Percentiles rank a stretch among this genome's conserved stretches.
Evolutionary conservation across 306 rosid genomes (phyloP).

Genomic region (Vachellia collinsii): DNA sequence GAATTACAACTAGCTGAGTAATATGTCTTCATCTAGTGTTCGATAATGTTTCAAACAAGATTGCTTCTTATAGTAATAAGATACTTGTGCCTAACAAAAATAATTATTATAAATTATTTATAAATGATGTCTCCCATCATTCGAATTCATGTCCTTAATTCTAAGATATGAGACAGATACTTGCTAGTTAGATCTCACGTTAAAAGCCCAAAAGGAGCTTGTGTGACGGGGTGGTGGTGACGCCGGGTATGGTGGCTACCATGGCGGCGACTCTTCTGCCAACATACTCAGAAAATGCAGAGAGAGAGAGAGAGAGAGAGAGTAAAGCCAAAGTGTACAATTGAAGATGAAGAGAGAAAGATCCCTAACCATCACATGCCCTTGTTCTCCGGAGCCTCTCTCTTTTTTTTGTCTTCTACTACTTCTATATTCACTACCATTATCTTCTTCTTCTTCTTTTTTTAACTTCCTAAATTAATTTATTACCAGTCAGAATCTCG

Average conservation of each 20-base stretch:
- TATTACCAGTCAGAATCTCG: slow-evolving; percentile 34
- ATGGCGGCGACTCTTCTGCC: slow-evolving; percentile 37
- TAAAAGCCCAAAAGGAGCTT: too few relatives aligned
- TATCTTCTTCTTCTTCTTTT: background rate
- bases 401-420: background rate
- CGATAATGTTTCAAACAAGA: too few relatives aligned
- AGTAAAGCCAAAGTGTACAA: background rate
- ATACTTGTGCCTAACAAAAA: too few relatives aligned
- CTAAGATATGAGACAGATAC: background rate
- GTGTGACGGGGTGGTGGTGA: background rate
- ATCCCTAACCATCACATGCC: slow-evolving; percentile 42
- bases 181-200: background rate
- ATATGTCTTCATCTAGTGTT: too few relatives aligned
- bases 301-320: too few relatives aligned
- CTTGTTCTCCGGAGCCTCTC: slow-evolving; percentile 41
- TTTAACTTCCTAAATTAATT: background rate
- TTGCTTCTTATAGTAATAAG: too few relatives aligned
- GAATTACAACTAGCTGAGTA: too few relatives aligned
- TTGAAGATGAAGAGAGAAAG: background rate
- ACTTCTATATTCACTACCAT: background rate
- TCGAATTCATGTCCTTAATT: background rate
- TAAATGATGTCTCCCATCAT: background rate
- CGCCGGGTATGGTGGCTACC: background rate
- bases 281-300: background rate
- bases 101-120: too few relatives aligned